These are phyloP conservation scores for Phytophthora idaei DNA, from an alignment of 352 stramenopile species.

Conservation along the genomic window DNA sequence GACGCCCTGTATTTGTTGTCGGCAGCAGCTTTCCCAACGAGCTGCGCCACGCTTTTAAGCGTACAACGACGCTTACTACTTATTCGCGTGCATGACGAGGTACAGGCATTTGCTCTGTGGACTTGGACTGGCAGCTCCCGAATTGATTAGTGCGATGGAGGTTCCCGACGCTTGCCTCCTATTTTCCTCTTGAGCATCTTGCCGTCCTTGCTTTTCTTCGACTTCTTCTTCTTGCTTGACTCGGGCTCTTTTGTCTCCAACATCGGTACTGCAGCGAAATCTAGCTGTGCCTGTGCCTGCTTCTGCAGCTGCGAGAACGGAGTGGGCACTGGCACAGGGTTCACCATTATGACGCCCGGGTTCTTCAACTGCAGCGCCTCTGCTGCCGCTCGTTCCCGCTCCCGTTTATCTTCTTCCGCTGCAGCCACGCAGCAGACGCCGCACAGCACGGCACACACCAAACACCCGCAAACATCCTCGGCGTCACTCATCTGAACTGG, in stretches of 20 bases:
- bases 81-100: conserved; percentile 20
- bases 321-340: conserved; percentile 64
- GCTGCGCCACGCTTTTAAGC: conserved; percentile 14
- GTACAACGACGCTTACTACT: conserved; percentile 22
- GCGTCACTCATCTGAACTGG: conserved; percentile 61
- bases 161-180: conserved; percentile 18
- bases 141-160: conserved; percentile 7
- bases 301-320: conserved; percentile 40
- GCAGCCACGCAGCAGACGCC: conserved; percentile 79
- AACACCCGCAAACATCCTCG: conserved; percentile 77
- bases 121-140: neutral
- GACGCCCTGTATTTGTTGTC: conserved; percentile 18
- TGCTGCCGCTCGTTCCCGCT: conserved; percentile 61
- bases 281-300: conserved; percentile 17
- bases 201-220: conserved; percentile 23
- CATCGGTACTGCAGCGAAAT: conserved; percentile 9
- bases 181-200: conserved; percentile 24
- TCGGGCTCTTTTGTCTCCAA: conserved; percentile 7
- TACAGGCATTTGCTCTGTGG: conserved; percentile 20
- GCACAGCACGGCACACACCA: conserved; percentile 74
- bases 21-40: conserved; percentile 34
- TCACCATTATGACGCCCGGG: conserved; percentile 57
- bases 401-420: conserved; percentile 81
- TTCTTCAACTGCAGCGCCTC: conserved; percentile 54
- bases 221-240: conserved; percentile 29